Percentiles rank a stretch among this genome's conserved stretches.
These are phyloP conservation scores for Saccharomycopsis sp. DNA, from an alignment of 805 yeast genomes.

Conservation along the genomic window DNA sequence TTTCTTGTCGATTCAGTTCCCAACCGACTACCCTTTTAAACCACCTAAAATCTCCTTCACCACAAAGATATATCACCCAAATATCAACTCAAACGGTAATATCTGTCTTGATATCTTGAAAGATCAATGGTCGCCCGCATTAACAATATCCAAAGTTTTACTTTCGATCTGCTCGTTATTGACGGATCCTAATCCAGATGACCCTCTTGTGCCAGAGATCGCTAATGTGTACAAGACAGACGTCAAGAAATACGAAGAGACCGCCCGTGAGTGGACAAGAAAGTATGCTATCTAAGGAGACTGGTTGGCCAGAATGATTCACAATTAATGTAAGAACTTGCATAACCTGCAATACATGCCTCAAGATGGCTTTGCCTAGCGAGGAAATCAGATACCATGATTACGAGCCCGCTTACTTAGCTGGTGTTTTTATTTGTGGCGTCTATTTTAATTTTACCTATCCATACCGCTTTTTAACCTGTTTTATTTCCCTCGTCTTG, in stretches of 20 bases:
- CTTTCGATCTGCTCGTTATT: constrained; percentile 91
- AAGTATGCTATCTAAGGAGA: constrained; percentile 77
- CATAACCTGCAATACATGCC: not conserved
- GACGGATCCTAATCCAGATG: constrained; percentile 98
- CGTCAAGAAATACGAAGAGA: constrained; percentile 88
- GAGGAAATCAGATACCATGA: not conserved
- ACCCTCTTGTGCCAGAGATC: constrained; percentile 97
- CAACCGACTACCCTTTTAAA: constrained; percentile 98
- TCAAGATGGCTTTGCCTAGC: not conserved
- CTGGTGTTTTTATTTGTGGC: not conserved
- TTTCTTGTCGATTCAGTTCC: constrained; percentile 94
- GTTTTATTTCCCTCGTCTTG: not conserved
- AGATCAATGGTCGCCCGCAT: constrained; percentile 99
- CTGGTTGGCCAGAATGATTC: not conserved
- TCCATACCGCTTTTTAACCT: not conserved
- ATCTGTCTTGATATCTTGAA: constrained; percentile 94
- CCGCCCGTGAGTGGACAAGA: constrained; percentile 98
- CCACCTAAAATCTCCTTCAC: constrained; percentile 94
- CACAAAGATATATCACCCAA: constrained; percentile 95
- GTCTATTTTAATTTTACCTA: not conserved
- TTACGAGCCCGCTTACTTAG: too few relatives aligned
- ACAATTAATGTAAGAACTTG: not conserved
- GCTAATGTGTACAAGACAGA: constrained; percentile 95
- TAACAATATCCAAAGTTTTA: constrained; percentile 91
- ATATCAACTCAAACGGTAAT: constrained; percentile 91